Conservation (phyloP, 2,329 filamentous ascomycete species). For the Pseudocercospora vitis region DNA sequence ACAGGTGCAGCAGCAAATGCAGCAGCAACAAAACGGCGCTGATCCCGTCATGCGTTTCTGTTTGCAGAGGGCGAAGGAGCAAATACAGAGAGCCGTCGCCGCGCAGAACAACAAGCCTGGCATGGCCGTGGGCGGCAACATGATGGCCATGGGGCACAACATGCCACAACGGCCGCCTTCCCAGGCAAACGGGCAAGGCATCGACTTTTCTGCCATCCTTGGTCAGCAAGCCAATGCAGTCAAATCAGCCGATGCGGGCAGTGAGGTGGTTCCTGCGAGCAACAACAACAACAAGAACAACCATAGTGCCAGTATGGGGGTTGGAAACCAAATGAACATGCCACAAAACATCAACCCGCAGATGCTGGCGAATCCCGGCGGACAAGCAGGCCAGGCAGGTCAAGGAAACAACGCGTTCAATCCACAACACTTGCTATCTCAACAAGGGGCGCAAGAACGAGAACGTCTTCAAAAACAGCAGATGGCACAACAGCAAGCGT, state of each 20-base stretch:
- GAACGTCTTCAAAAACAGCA: conserved; percentile 44
- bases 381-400: conserved; percentile 19
- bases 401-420: conserved; percentile 22
- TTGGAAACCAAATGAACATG: conserved; percentile 30
- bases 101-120: conserved; percentile 17
- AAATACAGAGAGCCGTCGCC: conserved; percentile 12
- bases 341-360: conserved; percentile 37
- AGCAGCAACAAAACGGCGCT: conserved; percentile 11
- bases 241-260: conserved; percentile 60
- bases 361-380: conserved; percentile 37
- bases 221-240: conserved; percentile 63
- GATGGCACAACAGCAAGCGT: conserved; percentile 39
- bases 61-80: conserved; percentile 22
- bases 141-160: conserved; percentile 39
- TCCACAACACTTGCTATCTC: conserved; percentile 43
- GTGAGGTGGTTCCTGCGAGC: conserved; percentile 64
- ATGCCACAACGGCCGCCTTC: conserved; percentile 40
- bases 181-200: conserved; percentile 33
- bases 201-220: conserved; percentile 57
- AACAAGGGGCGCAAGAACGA: conserved; percentile 42
- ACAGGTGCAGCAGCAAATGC: conserved; percentile 12
- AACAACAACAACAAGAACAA: conserved; percentile 48
- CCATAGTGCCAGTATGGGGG: conserved; percentile 36
- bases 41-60: conserved; percentile 31
- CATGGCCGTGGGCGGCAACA: conserved; percentile 38